These are phyloP conservation scores for Olyra latifolia DNA, from an alignment of 176 grass and related monocot genomes.

Conservation along the genomic window DNA sequence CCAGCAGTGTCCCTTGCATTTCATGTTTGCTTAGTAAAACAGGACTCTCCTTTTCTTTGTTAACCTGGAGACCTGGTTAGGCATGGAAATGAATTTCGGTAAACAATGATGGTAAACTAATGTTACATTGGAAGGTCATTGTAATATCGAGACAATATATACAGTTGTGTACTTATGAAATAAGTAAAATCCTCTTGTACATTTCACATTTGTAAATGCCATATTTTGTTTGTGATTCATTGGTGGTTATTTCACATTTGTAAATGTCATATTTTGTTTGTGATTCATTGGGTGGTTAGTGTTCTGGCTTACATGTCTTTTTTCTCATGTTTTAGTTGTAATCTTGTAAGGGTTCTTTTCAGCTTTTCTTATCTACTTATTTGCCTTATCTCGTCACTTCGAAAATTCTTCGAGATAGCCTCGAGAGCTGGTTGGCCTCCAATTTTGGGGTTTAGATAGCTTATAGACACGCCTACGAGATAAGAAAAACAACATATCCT, in stretches of 20 bases:
- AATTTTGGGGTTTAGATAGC: no score
- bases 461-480: no score
- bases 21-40: neutral
- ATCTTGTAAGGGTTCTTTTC: no score
- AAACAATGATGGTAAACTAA: neutral
- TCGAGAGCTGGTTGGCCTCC: no score
- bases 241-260: neutral
- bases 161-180: neutral
- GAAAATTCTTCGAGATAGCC: no score
- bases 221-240: neutral
- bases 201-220: neutral
- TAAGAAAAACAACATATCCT: no score
- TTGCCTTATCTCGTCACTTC: no score
- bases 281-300: neutral
- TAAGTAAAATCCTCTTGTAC: neutral
- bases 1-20: no score
- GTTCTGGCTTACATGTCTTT: neutral
- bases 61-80: neutral
- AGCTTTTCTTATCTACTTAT: no score
- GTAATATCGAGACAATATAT: neutral
- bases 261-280: neutral
- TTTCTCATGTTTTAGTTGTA: constrained; percentile 13
- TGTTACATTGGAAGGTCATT: neutral
- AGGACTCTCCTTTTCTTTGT: neutral
- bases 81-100: neutral